These are phyloP conservation scores for Colletotrichum sp. DNA, from an alignment of 2,329 filamentous ascomycete genomes.

Conservation along the genomic window DNA sequence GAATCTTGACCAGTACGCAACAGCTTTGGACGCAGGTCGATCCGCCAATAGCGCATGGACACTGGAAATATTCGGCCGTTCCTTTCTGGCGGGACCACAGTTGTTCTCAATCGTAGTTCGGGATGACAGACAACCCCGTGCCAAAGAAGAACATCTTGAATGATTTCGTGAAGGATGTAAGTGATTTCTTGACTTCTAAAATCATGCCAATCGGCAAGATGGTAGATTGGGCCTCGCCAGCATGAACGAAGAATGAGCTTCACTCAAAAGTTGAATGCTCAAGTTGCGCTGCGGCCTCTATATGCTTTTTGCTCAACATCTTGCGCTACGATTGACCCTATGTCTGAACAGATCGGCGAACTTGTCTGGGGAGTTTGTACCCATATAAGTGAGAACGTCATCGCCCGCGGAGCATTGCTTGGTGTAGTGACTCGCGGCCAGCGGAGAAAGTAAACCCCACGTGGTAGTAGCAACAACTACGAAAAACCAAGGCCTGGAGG, in stretches of 20 bases:
- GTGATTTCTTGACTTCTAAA: background rate
- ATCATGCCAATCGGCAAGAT: background rate
- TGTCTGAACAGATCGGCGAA: background rate
- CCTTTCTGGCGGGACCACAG: background rate
- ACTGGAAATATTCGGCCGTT: background rate
- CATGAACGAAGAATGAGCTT: background rate
- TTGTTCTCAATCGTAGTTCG: background rate
- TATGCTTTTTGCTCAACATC: background rate
- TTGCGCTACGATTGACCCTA: accelerated
- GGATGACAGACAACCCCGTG: background rate
- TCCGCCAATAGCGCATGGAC: background rate
- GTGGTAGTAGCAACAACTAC: background rate
- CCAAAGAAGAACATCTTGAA: background rate
- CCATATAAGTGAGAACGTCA: background rate
- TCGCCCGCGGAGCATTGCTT: background rate
- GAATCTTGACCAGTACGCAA: accelerated
- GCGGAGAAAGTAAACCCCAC: background rate
- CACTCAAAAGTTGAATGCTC: background rate
- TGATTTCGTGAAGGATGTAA: background rate
- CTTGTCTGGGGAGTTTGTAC: accelerated
- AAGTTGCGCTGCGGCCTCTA: background rate
- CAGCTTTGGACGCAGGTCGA: background rate
- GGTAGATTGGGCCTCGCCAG: accelerated
- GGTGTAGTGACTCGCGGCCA: background rate
- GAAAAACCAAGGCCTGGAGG: background rate